A percentile compares a stretch with the other conserved stretches of the same genome.
Evolutionary conservation across 1,139 yeast species (phyloP).

Genomic region (Sugiyamaella paludigena): DNA sequence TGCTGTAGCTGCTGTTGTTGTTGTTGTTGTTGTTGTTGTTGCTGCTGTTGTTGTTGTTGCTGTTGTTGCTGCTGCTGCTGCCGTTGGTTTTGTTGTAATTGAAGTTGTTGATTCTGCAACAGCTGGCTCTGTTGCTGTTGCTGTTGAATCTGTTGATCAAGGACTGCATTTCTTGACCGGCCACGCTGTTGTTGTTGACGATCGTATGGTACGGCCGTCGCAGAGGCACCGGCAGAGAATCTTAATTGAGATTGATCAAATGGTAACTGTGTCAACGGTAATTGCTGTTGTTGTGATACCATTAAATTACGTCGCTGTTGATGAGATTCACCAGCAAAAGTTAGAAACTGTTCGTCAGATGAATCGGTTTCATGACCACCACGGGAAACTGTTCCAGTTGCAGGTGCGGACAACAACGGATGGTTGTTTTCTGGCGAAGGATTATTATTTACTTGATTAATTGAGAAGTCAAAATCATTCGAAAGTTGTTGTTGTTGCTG

Average conservation of each 20-base stretch:
- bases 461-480: not conserved
- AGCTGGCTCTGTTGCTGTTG: conserved; percentile 18
- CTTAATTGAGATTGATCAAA: too few species aligned
- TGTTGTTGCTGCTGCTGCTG: conserved; percentile 7
- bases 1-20: not conserved
- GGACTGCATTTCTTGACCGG: conserved; percentile 8
- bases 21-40: conserved; percentile 8
- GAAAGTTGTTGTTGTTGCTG: not conserved
- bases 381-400: not conserved
- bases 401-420: not conserved
- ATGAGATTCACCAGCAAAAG: conserved; percentile 29
- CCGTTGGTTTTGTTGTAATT: conserved; percentile 1
- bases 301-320: conserved; percentile 28
- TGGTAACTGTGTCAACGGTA: not conserved
- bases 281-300: conserved; percentile 21
- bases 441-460: not conserved
- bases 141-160: conserved; percentile 11
- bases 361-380: conserved; percentile 10
- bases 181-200: conserved; percentile 10
- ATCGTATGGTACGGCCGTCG: conserved; percentile 8
- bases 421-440: not conserved
- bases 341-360: conserved; percentile 19
- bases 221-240: too few species aligned
- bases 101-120: conserved; percentile 11
- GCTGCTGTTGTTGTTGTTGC: conserved; percentile 9